phyloP scores from a whole-genome alignment of 2,329 filamentous ascomycete genomes.

The Blastomyces percursus region DNA sequence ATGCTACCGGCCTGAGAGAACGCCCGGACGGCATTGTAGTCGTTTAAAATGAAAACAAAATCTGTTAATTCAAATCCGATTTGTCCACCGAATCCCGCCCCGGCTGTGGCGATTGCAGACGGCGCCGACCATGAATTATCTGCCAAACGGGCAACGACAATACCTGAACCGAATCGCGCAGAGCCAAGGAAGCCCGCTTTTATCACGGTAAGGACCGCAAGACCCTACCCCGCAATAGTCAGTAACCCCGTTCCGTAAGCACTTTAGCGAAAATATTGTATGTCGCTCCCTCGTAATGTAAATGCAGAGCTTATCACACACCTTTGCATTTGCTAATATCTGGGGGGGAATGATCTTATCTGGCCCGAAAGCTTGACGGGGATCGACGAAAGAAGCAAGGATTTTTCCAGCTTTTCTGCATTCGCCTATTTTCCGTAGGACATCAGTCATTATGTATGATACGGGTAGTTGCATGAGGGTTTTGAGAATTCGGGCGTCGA shows the following conservation, averaged over 20 bases:
- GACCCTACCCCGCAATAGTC: constrained; percentile 27
- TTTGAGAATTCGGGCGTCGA: not conserved
- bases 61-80: constrained; percentile 43
- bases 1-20: constrained; percentile 88
- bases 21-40: constrained; percentile 74
- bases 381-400: constrained; percentile 86
- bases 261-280: not conserved
- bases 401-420: constrained; percentile 97
- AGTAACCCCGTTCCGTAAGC: not conserved
- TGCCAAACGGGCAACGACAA: constrained; percentile 39
- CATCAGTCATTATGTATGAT: constrained; percentile 11
- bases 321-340: constrained; percentile 84
- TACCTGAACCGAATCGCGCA: constrained; percentile 40
- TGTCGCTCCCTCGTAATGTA: too few species aligned
- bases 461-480: not conserved
- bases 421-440: constrained; percentile 54
- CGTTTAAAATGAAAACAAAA: constrained; percentile 98
- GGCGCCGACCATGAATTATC: constrained; percentile 42
- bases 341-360: constrained; percentile 94
- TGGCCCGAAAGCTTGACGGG: constrained; percentile 81
- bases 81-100: constrained; percentile 41
- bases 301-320: constrained; percentile 23
- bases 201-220: constrained; percentile 40
- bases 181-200: constrained; percentile 43
- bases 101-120: constrained; percentile 39